Percentiles rank a stretch among this genome's conserved stretches.
Conservation (phyloP, 2,329 filamentous ascomycete species). For the Beauveria scarabaeidicola region DNA sequence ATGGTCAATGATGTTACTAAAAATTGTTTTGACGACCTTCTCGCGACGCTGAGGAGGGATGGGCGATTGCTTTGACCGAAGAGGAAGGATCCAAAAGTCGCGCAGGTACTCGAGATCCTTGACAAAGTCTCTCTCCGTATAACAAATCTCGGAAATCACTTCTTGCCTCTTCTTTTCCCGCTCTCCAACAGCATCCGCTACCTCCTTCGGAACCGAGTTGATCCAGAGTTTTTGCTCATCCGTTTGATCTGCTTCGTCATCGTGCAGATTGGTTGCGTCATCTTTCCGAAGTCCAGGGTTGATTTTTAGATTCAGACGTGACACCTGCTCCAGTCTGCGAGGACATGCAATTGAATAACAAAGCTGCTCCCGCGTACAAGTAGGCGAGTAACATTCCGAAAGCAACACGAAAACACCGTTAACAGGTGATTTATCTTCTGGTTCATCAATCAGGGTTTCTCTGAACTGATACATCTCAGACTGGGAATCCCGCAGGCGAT, state of each 20-base stretch:
- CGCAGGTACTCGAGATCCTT: conserved; percentile 96
- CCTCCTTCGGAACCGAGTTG: conserved; percentile 91
- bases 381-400: conserved; percentile 96
- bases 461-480: conserved; percentile 95
- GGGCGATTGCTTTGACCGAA: conserved; percentile 73
- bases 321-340: conserved; percentile 86
- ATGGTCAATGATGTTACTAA: conserved; percentile 85
- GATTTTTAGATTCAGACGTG: conserved; percentile 85
- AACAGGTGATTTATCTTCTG: conserved; percentile 62
- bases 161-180: conserved; percentile 96
- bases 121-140: conserved; percentile 96
- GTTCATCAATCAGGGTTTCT: conserved; percentile 80
- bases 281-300: conserved; percentile 74
- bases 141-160: conserved; percentile 96
- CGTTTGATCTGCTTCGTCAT: conserved; percentile 74
- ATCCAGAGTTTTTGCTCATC: conserved; percentile 99
- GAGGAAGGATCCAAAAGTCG: conserved; percentile 96
- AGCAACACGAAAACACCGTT: conserved; percentile 95
- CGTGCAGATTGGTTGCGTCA: conserved; percentile 50
- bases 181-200: conserved; percentile 83
- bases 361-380: conserved; percentile 87
- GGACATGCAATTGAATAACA: conserved; percentile 98
- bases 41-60: conserved; percentile 84
- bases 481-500: conserved; percentile 85
- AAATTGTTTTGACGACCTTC: conserved; percentile 87